Evolutionary conservation across 371 early-diverging fungal genomes (phyloP), one percentile per base, ranked within the genome.

Genomic region (Mortierella polycephala): DNA sequence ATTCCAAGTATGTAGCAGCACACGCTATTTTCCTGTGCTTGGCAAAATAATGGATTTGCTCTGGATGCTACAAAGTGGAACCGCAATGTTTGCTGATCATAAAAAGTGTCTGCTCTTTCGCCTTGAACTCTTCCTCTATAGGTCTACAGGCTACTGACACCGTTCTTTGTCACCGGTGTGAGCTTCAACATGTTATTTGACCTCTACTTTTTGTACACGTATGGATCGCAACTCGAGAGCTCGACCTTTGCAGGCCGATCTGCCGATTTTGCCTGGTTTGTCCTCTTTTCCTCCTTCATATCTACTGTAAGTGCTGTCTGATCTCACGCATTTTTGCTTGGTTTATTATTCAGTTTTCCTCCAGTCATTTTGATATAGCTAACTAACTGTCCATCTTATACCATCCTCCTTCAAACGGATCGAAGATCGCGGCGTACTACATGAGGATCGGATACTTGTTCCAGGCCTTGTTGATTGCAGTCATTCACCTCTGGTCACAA

Each of bases 231-330:
- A 18, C 83, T 96, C 21, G 96, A 96, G 72, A 83, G 75, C 16
- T 81, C 86, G 16, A 86, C 89, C n/a, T 96, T 90, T 81, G 81
- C 64, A 6, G 90, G 90, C 1, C 83, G 91, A 20, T 86, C 90
- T 8, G 96, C 95, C 2, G 96, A 96, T 73, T 95, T 92, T 61
- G 85, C 92, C 40, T 95, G 88, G 79, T 94, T 93, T 54, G 61
- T 93, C 30, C 42, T 83, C 40, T 82, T 83, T 69, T 64, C 86
- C 40, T 66, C 71, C 49, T 21, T 77, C 58, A 18, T 60, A 57
- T 62, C 69, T 56, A 50, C 81, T 62, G 74, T 72, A 82, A 63
- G 67, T 57, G 47, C 18, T 30, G 30, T 30, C 30, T 30, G 30
- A 4, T 30, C 16, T n/a, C 7, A 1, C 10, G n/a, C 1, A 11